Evolutionary conservation across 2,329 filamentous ascomycete species (phyloP).

Genomic region (Botrytis squamosa): DNA sequence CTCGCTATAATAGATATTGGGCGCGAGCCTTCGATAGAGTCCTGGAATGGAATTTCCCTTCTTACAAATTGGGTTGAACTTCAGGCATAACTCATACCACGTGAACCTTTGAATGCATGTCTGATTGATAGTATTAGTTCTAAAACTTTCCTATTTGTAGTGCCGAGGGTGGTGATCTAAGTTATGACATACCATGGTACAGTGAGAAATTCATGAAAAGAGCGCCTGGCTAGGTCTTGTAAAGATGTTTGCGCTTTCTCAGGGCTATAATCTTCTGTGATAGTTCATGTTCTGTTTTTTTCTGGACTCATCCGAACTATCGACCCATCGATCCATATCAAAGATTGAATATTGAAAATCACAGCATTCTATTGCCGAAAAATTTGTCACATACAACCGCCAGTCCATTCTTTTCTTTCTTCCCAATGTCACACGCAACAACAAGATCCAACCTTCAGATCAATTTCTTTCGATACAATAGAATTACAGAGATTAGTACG

Average conservation of each 20-base stretch:
- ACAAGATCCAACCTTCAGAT: background rate
- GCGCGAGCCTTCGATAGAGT: background rate
- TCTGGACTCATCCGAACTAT: background rate
- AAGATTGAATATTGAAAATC: background rate
- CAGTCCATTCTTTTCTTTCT: background rate
- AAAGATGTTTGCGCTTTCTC: background rate
- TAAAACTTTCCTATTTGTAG: background rate
- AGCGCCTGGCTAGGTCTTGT: background rate
- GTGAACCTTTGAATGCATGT: background rate
- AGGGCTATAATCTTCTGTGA: background rate
- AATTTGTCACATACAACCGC: background rate
- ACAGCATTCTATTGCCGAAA: background rate
- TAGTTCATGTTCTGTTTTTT: background rate
- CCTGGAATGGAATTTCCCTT: background rate
- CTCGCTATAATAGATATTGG: background rate
- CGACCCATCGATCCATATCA: background rate
- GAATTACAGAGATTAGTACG: background rate
- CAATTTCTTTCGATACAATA: too few species aligned
- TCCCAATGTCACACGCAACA: background rate
- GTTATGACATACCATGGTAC: background rate
- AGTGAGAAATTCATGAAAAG: background rate
- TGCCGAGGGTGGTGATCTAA: background rate
- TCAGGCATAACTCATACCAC: background rate
- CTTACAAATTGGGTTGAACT: background rate
- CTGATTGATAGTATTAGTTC: background rate